Percentiles rank a stretch among this genome's conserved stretches.
Conservation (phyloP, 1,284 basidiomycete genomes). For the Singerocomus inundabilis region DNA sequence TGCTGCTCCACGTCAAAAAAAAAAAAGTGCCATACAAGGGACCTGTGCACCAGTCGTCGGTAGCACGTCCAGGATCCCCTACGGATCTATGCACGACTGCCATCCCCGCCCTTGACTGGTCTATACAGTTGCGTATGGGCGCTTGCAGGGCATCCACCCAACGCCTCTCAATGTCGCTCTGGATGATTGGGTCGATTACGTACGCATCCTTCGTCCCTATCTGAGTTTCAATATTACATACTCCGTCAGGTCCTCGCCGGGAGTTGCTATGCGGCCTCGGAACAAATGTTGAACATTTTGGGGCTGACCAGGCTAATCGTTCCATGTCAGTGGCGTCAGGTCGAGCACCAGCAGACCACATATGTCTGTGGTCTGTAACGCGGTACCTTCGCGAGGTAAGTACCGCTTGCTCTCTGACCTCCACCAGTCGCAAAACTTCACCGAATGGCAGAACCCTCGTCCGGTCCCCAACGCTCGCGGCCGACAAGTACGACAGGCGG, state of each 20-base stretch:
- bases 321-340: conserved; percentile 34
- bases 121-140: neutral
- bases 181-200: conserved; percentile 2
- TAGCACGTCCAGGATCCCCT: neutral
- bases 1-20: conserved; percentile 10
- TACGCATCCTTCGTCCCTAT: conserved; percentile 4
- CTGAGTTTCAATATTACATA: conserved; percentile 15
- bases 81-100: neutral
- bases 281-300: conserved; percentile 18
- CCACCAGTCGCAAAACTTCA: conserved; percentile 11
- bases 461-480: conserved; percentile 31
- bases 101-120: neutral
- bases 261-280: conserved; percentile 33
- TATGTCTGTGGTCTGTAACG: conserved; percentile 32
- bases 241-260: conserved; percentile 25
- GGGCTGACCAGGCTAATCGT: conserved; percentile 13
- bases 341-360: conserved; percentile 25
- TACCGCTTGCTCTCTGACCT: conserved; percentile 9
- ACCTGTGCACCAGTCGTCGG: conserved; percentile 5
- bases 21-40: conserved; percentile 20
- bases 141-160: neutral
- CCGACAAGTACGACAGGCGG: conserved; percentile 6
- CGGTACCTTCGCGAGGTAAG: conserved; percentile 21
- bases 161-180: too few relatives aligned
- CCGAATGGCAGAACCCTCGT: conserved; percentile 24